These are phyloP conservation scores for Lentinula sp. DNA, from an alignment of 768 basidiomycete genomes.

Conservation along the genomic window DNA sequence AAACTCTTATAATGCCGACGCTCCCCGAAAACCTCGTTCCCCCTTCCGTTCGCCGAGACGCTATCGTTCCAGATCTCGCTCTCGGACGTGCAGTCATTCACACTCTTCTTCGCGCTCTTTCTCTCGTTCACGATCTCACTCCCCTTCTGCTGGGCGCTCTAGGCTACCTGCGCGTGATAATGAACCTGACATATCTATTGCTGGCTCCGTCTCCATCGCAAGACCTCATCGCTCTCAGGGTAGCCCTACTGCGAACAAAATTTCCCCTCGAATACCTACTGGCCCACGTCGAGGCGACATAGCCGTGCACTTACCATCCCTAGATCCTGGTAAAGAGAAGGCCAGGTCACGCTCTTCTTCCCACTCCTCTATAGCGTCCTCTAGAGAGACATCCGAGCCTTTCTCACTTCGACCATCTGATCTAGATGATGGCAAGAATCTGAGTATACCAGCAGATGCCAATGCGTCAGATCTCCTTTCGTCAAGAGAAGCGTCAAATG, in stretches of 20 bases:
- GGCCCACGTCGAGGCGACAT: background rate
- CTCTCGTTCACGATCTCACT: slow-evolving; percentile 10
- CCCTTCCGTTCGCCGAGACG: slow-evolving; percentile 22
- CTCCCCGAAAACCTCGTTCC: slow-evolving; percentile 14
- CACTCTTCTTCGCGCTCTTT: slow-evolving; percentile 1
- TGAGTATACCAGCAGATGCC: background rate
- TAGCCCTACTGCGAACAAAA: background rate
- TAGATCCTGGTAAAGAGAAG: slow-evolving; percentile 21
- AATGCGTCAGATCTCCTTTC: background rate
- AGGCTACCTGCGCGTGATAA: background rate
- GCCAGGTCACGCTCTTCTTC: slow-evolving; percentile 41
- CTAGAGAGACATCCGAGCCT: slow-evolving; percentile 31
- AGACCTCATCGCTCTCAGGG: background rate
- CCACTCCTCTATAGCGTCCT: slow-evolving; percentile 54
- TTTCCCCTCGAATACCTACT: background rate
- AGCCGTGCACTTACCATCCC: background rate
- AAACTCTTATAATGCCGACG: background rate
- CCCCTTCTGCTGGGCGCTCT: slow-evolving; percentile 1
- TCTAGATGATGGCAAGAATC: background rate
- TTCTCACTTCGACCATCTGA: slow-evolving; percentile 14
- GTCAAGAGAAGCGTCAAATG: background rate
- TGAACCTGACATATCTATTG: background rate
- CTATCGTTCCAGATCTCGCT: slow-evolving; percentile 17
- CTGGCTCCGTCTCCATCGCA: background rate
- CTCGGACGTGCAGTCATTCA: slow-evolving; percentile 4